Conservation (phyloP, 1,139 yeast species). For the Kodamaea ohmeri region DNA sequence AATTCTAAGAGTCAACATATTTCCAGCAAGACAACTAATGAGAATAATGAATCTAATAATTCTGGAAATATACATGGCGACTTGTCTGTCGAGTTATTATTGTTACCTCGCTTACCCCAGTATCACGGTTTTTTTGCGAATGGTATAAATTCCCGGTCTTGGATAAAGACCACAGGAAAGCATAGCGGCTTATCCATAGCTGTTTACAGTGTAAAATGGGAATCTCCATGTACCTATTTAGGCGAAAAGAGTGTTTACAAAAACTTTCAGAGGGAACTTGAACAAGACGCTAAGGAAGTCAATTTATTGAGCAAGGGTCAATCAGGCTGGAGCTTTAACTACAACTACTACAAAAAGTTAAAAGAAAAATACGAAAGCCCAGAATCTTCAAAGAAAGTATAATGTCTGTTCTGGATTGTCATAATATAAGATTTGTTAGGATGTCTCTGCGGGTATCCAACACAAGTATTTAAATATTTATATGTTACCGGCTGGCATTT, state of each 20-base stretch:
- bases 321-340: slow-evolving; percentile 36
- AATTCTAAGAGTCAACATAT: slow-evolving; percentile 2
- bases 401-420: background rate
- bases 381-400: background rate
- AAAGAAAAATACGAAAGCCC: slow-evolving; percentile 20
- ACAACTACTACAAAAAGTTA: slow-evolving; percentile 26
- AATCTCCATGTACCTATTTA: slow-evolving; percentile 30
- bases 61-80: slow-evolving; percentile 36
- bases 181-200: slow-evolving; percentile 74
- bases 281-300: slow-evolving; percentile 24
- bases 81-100: slow-evolving; percentile 63
- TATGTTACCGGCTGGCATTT: no score
- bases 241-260: slow-evolving; percentile 31
- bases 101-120: slow-evolving; percentile 63
- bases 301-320: slow-evolving; percentile 14
- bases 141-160: slow-evolving; percentile 70
- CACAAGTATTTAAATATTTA: no score
- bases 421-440: no score
- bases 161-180: slow-evolving; percentile 41
- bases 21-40: slow-evolving; percentile 1
- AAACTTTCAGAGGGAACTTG: slow-evolving; percentile 26
- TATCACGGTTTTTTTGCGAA: slow-evolving; percentile 65
- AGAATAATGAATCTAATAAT: slow-evolving; percentile 9
- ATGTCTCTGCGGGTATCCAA: no score
- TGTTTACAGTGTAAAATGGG: slow-evolving; percentile 56